Evolutionary conservation across 345 rosid species (phyloP).

Genomic region (Rhizophora apiculata): DNA sequence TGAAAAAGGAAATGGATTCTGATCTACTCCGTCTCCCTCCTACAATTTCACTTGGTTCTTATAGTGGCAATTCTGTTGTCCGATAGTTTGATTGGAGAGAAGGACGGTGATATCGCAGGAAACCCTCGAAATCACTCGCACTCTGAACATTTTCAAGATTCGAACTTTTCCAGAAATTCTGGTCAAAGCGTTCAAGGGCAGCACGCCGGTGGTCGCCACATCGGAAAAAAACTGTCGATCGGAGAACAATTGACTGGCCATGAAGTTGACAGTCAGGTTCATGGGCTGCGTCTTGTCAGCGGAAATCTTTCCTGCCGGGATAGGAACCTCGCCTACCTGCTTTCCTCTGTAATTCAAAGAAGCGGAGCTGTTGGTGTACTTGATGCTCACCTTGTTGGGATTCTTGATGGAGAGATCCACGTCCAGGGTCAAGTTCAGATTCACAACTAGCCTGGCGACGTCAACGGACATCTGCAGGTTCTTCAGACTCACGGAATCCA

Average conservation of each 20-base stretch:
- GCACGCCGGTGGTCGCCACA: conserved; percentile 19
- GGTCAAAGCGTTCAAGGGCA: conserved; percentile 43
- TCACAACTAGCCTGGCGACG: conserved; percentile 13
- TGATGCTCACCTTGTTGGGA: conserved; percentile 67
- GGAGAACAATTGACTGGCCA: conserved; percentile 62
- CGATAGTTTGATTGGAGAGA: conserved; percentile 38
- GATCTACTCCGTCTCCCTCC: neutral
- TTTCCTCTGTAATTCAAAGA: conserved; percentile 55
- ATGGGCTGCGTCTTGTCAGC: conserved; percentile 40
- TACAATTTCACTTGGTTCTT: conserved; percentile 58
- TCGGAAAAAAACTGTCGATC: conserved; percentile 40
- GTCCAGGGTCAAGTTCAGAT: conserved; percentile 51
- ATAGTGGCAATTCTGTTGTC: conserved; percentile 51
- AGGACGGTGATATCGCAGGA: conserved; percentile 54
- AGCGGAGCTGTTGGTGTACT: conserved; percentile 43
- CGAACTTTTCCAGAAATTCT: conserved; percentile 59
- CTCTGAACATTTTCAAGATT: conserved; percentile 40
- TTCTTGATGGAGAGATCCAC: conserved; percentile 52
- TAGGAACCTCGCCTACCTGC: conserved; percentile 60
- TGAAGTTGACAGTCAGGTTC: conserved; percentile 55
- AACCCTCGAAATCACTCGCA: conserved; percentile 42
- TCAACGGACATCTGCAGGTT: conserved; percentile 36
- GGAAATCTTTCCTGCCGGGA: conserved; percentile 50
- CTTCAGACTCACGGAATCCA: conserved; percentile 43
- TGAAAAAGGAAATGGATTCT: too few relatives aligned